Percentiles rank a stretch among this genome's conserved stretches.
Evolutionary conservation across 768 basidiomycete genomes (phyloP).

Genomic region (Nevesoporus exiguus): DNA sequence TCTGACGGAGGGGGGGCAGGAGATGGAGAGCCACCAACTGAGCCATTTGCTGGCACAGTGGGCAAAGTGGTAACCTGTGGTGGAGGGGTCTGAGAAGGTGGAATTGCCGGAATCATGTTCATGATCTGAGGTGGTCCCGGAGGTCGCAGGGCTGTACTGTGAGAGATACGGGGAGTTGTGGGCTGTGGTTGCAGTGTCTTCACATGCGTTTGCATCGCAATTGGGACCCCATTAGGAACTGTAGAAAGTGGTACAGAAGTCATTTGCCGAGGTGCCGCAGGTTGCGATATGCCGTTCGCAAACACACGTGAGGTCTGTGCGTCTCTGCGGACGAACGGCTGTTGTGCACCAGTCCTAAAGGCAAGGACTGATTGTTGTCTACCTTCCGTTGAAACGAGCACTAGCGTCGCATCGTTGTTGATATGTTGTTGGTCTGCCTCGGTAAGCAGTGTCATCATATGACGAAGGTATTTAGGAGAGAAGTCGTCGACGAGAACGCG

Average conservation of each 20-base stretch:
- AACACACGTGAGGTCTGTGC: constrained; percentile 21
- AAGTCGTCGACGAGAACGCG: constrained; percentile 71
- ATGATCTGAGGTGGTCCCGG: constrained; percentile 37
- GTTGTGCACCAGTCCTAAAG: constrained; percentile 38
- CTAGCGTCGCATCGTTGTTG: constrained; percentile 49
- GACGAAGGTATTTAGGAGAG: constrained; percentile 53
- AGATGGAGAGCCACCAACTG: constrained; percentile 28
- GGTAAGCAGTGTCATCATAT: constrained; percentile 52
- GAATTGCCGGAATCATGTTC: constrained; percentile 30
- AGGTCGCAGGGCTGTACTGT: constrained; percentile 37
- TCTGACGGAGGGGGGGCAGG: constrained; percentile 43
- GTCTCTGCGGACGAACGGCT: constrained; percentile 27
- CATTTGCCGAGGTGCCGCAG: constrained; percentile 22
- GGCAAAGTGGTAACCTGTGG: constrained; percentile 28
- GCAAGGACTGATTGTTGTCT: constrained; percentile 49
- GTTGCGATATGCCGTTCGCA: constrained; percentile 26
- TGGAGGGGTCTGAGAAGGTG: constrained; percentile 34
- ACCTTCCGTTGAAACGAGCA: constrained; percentile 44
- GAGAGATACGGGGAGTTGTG: constrained; percentile 50
- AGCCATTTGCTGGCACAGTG: constrained; percentile 32
- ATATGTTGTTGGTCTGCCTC: constrained; percentile 53
- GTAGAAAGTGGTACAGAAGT: constrained; percentile 21
- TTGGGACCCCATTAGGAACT: constrained; percentile 45
- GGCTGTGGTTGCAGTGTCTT: constrained; percentile 58
- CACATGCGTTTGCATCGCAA: constrained; percentile 57